phyloP scores from a whole-genome alignment of 306 rosid genomes.

The Abrus precatorius region DNA sequence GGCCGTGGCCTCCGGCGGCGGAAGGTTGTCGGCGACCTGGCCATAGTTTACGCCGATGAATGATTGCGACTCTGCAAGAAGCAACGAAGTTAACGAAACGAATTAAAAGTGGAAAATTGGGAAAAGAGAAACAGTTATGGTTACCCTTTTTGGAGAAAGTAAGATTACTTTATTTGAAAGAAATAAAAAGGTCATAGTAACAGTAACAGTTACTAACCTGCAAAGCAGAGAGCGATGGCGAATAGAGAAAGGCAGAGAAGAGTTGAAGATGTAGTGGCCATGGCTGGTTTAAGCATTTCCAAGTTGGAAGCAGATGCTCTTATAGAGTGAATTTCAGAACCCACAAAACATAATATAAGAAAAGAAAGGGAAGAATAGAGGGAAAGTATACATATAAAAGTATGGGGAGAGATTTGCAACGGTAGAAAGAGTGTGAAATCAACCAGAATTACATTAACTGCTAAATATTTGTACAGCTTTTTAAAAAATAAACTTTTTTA shows the following conservation, averaged over 20 bases:
- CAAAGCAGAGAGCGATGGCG: slow-evolving; percentile 44
- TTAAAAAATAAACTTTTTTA: too few species aligned
- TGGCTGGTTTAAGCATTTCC: slow-evolving; percentile 6
- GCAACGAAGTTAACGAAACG: background rate
- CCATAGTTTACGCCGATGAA: slow-evolving; percentile 94
- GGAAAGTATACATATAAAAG: too few species aligned
- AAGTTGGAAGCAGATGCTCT: slow-evolving; percentile 16
- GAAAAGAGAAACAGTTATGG: background rate
- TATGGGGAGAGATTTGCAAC: background rate
- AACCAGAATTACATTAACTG: too few species aligned
- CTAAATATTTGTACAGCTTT: too few species aligned
- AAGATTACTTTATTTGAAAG: background rate
- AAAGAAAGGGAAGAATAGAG: too few species aligned
- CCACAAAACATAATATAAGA: background rate
- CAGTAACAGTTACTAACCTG: slow-evolving; percentile 53
- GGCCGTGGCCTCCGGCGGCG: slow-evolving; percentile 62
- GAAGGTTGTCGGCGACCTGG: slow-evolving; percentile 79
- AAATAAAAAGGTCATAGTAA: background rate
- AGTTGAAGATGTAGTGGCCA: slow-evolving; percentile 54
- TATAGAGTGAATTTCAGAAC: slow-evolving; percentile 15
- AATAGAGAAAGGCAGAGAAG: slow-evolving; percentile 54
- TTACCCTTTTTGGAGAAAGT: slow-evolving; percentile 29
- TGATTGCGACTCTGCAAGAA: slow-evolving; percentile 77
- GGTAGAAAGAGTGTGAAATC: background rate
- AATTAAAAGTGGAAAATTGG: background rate